Conservation (phyloP, 768 basidiomycete genomes). For the Amanita rubescens region DNA sequence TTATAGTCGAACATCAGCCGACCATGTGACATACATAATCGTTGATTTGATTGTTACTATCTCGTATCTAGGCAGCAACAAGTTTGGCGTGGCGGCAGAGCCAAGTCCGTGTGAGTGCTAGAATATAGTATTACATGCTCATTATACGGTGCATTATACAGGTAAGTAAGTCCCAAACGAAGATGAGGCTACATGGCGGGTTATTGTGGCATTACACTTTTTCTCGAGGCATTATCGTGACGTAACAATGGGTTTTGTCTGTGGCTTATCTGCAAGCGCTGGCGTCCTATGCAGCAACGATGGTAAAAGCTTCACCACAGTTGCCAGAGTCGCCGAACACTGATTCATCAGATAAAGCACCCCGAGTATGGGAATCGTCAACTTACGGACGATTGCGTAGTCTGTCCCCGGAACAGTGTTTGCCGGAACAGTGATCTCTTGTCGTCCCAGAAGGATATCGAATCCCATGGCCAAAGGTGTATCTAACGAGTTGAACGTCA, state of each 20-base stretch:
- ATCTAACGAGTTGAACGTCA: slow-evolving; percentile 13
- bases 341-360: slow-evolving; percentile 12
- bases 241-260: not conserved
- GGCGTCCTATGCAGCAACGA: slow-evolving; percentile 16
- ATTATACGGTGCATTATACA: not conserved
- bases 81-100: not conserved
- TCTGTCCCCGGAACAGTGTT: slow-evolving; percentile 26
- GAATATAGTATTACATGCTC: not conserved
- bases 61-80: not conserved
- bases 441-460: slow-evolving; percentile 24
- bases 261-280: not conserved
- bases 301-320: slow-evolving; percentile 37
- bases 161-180: not conserved
- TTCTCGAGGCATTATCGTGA: not conserved
- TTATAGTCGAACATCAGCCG: slow-evolving; percentile 13
- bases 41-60: not conserved
- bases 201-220: slow-evolving; percentile 3
- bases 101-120: not conserved
- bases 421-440: slow-evolving; percentile 32
- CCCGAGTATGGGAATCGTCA: slow-evolving; percentile 3
- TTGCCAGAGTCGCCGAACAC: slow-evolving; percentile 53
- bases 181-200: slow-evolving; percentile 1
- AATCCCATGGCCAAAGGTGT: slow-evolving; percentile 33
- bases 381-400: slow-evolving; percentile 41
- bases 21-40: slow-evolving; percentile 9